Conservation (phyloP, 1,139 yeast genomes). For the Kodamaea ohmeri region DNA sequence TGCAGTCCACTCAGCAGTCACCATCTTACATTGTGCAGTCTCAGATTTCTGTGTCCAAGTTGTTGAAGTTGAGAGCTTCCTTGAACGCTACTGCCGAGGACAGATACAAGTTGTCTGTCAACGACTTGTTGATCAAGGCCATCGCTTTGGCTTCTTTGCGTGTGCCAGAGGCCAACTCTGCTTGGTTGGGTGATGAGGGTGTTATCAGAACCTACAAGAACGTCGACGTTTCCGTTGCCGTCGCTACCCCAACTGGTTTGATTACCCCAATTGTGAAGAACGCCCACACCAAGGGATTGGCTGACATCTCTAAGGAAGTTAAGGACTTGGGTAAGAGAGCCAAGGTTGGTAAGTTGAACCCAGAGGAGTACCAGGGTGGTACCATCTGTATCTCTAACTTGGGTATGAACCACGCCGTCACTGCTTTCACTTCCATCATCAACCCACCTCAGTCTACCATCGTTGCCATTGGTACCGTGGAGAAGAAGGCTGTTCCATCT, state of each 20-base stretch:
- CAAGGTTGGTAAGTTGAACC: conserved; percentile 83
- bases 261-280: conserved; percentile 92
- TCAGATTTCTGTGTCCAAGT: conserved; percentile 79
- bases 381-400: conserved; percentile 96
- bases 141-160: conserved; percentile 84
- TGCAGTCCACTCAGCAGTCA: conserved; percentile 78
- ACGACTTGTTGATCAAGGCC: conserved; percentile 93
- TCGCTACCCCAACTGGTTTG: conserved; percentile 95
- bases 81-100: conserved; percentile 84
- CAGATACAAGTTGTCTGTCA: conserved; percentile 86
- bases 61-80: conserved; percentile 88
- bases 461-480: conserved; percentile 89
- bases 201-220: conserved; percentile 88
- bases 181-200: conserved; percentile 88
- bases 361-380: conserved; percentile 99
- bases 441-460: conserved; percentile 97
- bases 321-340: conserved; percentile 97
- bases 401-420: conserved; percentile 97
- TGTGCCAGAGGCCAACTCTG: conserved; percentile 92
- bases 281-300: conserved; percentile 85
- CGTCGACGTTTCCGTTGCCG: conserved; percentile 97
- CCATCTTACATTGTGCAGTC: conserved; percentile 95
- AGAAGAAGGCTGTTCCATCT: conserved; percentile 92
- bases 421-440: conserved; percentile 89
- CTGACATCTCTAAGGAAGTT: conserved; percentile 73